These are phyloP conservation scores for Sinapis alba DNA, from an alignment of 441 rosid genomes.

Conservation along the genomic window DNA sequence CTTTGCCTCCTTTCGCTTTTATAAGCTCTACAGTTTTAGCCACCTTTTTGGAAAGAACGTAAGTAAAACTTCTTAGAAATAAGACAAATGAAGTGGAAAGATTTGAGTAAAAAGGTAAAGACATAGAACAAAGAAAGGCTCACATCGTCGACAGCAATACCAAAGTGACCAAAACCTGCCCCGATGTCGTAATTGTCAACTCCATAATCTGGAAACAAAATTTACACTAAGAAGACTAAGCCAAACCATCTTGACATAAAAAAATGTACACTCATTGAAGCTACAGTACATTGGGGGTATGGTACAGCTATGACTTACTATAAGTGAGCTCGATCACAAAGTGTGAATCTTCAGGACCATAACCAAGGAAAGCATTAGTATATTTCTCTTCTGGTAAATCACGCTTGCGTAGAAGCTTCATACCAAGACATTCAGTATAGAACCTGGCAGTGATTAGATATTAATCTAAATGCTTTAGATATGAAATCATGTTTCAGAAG, in stretches of 20 bases:
- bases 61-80: conserved; percentile 5
- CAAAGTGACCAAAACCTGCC: conserved; percentile 89
- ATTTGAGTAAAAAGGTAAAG: not conserved
- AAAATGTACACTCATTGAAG: too few species aligned
- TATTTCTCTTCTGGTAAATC: conserved; percentile 75
- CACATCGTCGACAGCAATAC: conserved; percentile 89
- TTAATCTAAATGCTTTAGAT: not conserved
- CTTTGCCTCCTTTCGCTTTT: conserved; percentile 91
- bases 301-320: conserved; percentile 42
- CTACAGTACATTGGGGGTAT: not conserved
- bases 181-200: conserved; percentile 87
- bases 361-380: conserved; percentile 72
- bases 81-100: not conserved
- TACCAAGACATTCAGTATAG: conserved; percentile 71
- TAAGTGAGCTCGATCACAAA: conserved; percentile 63
- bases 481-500: not conserved
- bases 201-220: conserved; percentile 76
- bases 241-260: too few species aligned
- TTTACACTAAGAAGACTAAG: not conserved
- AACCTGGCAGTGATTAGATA: conserved; percentile 48
- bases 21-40: conserved; percentile 77
- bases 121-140: conserved; percentile 37
- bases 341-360: conserved; percentile 73
- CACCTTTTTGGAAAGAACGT: conserved; percentile 44
- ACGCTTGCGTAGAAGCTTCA: conserved; percentile 72